Evolutionary conservation across 163 green algal genomes (phyloP), one percentile per base, ranked within the genome.

Genomic region (Volvox carteri): DNA sequence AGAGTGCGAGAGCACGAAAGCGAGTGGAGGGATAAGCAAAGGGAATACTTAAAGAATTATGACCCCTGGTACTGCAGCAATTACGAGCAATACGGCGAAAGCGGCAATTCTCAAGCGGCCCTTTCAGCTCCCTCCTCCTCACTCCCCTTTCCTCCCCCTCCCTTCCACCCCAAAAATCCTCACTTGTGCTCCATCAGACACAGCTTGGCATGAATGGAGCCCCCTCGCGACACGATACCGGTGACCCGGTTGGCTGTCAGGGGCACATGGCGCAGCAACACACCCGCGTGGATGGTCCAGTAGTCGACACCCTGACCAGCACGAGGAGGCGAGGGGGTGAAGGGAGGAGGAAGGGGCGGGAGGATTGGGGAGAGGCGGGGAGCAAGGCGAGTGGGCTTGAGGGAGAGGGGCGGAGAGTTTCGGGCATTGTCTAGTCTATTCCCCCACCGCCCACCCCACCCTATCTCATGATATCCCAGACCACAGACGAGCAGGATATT

Each of bases 271-370:
- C 94, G 93, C 88, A 99, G 94, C 85, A 98, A 94, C 68, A 99
- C 97, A 42, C 96, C 97, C 9, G 97, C 97, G 89, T 99, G 97
- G 90, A 99, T 99, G 73, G 97, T 99, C 88, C 95, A 99, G 94
- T 99, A 99, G 92, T 99, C 97, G 16, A 99, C 97, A 42, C 97
- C 97, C 94, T 98, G 94, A 39, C 7, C 18, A 25, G 58, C 12
- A n/a, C 12, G 33, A n/a, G 50, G 50, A 18, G 50, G 50, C 50
- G 50, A 12, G 14, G 50, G 18, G 50, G 50, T 25, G 50, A 25
- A 60, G 18, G 50, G 50, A 60, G 50, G n/a, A 60, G 50, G 18
- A 60, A 12, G 50, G 50, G 50, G 50, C 50, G 50, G n/a, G n/a
- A n/a, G n/a, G n/a, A n/a, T n/a, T n/a, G n/a, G n/a, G n/a, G n/a